Percentiles rank a stretch among this genome's conserved stretches.
phyloP scores from a whole-genome alignment of 129 eudicot genomes.

The Heracleum sosnowskyi region DNA sequence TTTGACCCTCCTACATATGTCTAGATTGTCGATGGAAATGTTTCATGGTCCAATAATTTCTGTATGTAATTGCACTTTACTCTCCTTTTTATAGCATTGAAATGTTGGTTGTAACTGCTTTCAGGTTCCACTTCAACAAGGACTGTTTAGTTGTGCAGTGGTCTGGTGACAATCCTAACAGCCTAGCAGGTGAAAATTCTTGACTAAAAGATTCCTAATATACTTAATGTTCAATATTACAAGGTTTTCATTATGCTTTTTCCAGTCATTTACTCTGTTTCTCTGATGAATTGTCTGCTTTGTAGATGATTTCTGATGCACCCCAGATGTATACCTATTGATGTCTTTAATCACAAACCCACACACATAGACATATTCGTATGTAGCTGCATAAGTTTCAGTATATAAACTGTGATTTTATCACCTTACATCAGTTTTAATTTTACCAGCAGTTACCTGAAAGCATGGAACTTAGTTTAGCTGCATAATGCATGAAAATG shows the following conservation, averaged over 20 bases:
- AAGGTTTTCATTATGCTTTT: neutral
- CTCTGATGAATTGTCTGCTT: neutral
- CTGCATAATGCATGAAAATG: neutral
- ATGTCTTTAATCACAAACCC: neutral
- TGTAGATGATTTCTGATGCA: neutral
- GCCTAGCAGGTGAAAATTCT: conserved; percentile 70
- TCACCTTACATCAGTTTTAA: neutral
- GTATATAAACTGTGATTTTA: neutral
- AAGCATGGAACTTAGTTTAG: neutral
- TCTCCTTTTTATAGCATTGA: conserved; percentile 8
- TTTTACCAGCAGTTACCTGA: neutral
- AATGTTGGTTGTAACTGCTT: conserved; percentile 4
- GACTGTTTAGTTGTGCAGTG: conserved; percentile 77
- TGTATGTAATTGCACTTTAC: conserved; percentile 12
- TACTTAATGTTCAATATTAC: conserved; percentile 28
- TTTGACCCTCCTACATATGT: neutral
- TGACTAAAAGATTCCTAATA: conserved; percentile 26
- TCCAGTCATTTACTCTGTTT: neutral
- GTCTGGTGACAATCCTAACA: conserved; percentile 97
- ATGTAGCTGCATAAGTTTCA: neutral
- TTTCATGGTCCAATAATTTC: conserved; percentile 4
- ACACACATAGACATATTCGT: no score
- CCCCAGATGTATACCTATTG: neutral
- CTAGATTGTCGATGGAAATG: neutral
- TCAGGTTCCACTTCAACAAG: conserved; percentile 74